phyloP scores from a whole-genome alignment of 2,329 filamentous ascomycete species.

The Dryadomyces quercus-mongolicae region DNA sequence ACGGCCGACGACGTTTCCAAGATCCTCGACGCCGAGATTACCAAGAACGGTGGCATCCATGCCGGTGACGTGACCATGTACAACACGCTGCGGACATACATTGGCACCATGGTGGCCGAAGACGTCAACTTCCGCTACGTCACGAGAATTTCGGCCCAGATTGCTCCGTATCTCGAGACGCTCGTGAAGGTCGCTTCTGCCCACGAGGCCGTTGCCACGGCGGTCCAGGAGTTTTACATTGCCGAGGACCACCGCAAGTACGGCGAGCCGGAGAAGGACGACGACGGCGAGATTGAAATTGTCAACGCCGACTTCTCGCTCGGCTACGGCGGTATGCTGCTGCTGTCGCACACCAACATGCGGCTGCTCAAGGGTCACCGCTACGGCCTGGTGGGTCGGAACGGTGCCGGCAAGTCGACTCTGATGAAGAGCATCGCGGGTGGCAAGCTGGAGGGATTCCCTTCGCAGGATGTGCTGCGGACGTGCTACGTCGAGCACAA shows the following conservation, averaged over 20 bases:
- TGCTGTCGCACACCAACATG: constrained; percentile 91
- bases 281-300: constrained; percentile 88
- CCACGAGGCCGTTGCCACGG: constrained; percentile 52
- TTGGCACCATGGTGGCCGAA: constrained; percentile 75
- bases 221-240: constrained; percentile 66
- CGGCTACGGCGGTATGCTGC: constrained; percentile 92
- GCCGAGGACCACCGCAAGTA: constrained; percentile 81
- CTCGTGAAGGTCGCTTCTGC: constrained; percentile 52
- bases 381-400: constrained; percentile 92
- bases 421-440: constrained; percentile 94
- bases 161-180: constrained; percentile 64
- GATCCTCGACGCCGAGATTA: constrained; percentile 64
- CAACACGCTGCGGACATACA: constrained; percentile 59
- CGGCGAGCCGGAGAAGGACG: constrained; percentile 72
- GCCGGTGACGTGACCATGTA: constrained; percentile 51
- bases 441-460: constrained; percentile 95
- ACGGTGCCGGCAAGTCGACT: constrained; percentile 97
- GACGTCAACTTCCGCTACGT: constrained; percentile 76
- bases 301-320: constrained; percentile 97
- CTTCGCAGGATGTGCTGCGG: constrained; percentile 77
- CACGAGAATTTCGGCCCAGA: constrained; percentile 54
- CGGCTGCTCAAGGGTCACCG: constrained; percentile 91
- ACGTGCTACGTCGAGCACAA: constrained; percentile 99
- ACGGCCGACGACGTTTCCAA: constrained; percentile 62
- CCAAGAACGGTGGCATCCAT: constrained; percentile 41